phyloP scores from a whole-genome alignment of 1,139 yeast genomes.

The Candida glucosophila region DNA sequence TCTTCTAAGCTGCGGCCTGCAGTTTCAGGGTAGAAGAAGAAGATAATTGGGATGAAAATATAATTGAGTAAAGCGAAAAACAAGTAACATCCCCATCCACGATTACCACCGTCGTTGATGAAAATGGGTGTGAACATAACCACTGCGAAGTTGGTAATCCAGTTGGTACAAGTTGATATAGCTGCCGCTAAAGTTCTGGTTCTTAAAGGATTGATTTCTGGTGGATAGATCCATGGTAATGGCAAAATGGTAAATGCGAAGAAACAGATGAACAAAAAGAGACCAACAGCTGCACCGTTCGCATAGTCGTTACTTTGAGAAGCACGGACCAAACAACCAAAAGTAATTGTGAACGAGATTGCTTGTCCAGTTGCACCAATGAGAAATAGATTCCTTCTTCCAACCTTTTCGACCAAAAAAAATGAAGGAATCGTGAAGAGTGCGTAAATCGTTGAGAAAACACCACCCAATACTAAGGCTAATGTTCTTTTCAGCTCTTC shows the following conservation, averaged over 20 bases:
- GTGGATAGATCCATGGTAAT: conserved; percentile 53
- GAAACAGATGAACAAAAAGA: conserved; percentile 45
- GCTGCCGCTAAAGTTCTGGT: conserved; percentile 53
- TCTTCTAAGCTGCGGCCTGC: conserved; percentile 42
- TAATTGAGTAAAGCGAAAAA: conserved; percentile 35
- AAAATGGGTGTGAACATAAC: conserved; percentile 42
- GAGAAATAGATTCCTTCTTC: conserved; percentile 55
- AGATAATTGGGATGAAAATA: conserved; percentile 30
- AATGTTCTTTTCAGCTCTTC: conserved; percentile 3
- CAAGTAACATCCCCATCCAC: conserved; percentile 38
- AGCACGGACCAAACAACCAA: conserved; percentile 31
- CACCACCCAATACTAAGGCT: conserved; percentile 55
- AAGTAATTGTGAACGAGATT: conserved; percentile 29
- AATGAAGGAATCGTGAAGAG: conserved; percentile 56
- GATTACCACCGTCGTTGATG: conserved; percentile 17
- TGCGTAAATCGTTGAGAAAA: conserved; percentile 54
- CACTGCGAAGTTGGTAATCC: conserved; percentile 39
- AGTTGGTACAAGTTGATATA: conserved; percentile 39
- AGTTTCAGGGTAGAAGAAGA: conserved; percentile 41
- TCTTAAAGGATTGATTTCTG: conserved; percentile 56
- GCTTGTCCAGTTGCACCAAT: conserved; percentile 44
- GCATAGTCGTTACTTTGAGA: conserved; percentile 20
- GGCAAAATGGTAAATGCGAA: conserved; percentile 52
- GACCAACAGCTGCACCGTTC: conserved; percentile 44
- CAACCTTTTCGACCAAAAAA: conserved; percentile 54